A percentile compares a stretch with the other conserved stretches of the same genome.
Evolutionary conservation across 768 basidiomycete genomes (phyloP).

Genomic region (Hygrocybe punicea): DNA sequence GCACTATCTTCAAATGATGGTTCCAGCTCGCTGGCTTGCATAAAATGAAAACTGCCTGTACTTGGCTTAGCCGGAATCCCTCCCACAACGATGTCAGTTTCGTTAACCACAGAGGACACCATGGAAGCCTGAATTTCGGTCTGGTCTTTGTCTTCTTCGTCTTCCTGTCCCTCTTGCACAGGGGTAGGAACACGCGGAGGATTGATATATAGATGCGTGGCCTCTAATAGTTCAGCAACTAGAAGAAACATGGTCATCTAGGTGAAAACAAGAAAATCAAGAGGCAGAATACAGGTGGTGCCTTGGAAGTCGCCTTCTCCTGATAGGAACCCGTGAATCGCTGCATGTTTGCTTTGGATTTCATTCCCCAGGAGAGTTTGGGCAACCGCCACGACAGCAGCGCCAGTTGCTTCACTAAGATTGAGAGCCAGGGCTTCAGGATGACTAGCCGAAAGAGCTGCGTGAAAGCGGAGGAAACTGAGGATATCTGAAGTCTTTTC

Average conservation of each 20-base stretch:
- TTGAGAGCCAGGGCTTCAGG: slow-evolving; percentile 41
- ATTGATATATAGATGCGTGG: slow-evolving; percentile 51
- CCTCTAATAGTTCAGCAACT: slow-evolving; percentile 64
- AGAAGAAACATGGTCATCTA: slow-evolving; percentile 8
- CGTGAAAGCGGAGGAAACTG: slow-evolving; percentile 56
- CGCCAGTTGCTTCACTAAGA: slow-evolving; percentile 50
- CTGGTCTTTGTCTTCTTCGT: slow-evolving; percentile 23
- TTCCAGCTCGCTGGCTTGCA: slow-evolving; percentile 79
- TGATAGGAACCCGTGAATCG: slow-evolving; percentile 55
- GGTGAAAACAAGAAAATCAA: background rate
- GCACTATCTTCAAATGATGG: slow-evolving; percentile 46
- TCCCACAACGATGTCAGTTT: slow-evolving; percentile 34
- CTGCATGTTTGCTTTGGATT: slow-evolving; percentile 44
- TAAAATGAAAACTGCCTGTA: slow-evolving; percentile 68
- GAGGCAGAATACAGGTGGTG: slow-evolving; percentile 49
- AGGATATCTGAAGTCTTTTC: slow-evolving; percentile 51
- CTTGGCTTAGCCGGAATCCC: slow-evolving; percentile 40
- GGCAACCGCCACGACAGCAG: slow-evolving; percentile 50
- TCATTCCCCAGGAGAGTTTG: slow-evolving; percentile 58
- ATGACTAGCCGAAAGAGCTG: slow-evolving; percentile 45
- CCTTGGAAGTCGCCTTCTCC: slow-evolving; percentile 59
- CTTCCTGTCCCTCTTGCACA: slow-evolving; percentile 32
- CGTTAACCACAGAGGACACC: slow-evolving; percentile 11
- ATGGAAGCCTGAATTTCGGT: background rate
- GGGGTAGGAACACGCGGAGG: slow-evolving; percentile 45